phyloP scores from a whole-genome alignment of 2,329 filamentous ascomycete genomes.

The Coniochaeta pulveracea region DNA sequence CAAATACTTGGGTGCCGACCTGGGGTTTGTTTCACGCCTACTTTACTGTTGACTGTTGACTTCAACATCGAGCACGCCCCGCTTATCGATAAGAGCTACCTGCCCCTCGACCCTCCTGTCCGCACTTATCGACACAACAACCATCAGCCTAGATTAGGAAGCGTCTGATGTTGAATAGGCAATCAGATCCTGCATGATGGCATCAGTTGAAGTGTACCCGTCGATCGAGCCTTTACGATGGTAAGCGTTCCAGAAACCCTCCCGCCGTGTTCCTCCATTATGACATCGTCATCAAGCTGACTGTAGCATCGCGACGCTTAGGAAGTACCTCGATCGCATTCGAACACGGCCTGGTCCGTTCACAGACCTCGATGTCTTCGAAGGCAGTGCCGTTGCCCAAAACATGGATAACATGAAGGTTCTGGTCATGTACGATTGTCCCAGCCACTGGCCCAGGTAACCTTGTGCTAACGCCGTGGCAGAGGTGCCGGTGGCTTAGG shows the following conservation, averaged over 20 bases:
- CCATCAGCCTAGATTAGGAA: too few species aligned
- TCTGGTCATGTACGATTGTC: slow-evolving; percentile 46
- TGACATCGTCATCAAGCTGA: too few species aligned
- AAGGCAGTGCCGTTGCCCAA: slow-evolving; percentile 38
- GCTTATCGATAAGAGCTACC: slow-evolving; percentile 6
- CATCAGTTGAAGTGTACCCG: slow-evolving; percentile 9
- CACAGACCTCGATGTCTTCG: slow-evolving; percentile 51
- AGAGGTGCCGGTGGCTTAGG: slow-evolving; percentile 90
- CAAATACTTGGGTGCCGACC: too few species aligned
- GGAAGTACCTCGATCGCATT: slow-evolving; percentile 77
- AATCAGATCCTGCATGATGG: slow-evolving; percentile 6
- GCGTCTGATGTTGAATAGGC: too few species aligned
- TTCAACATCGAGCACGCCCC: too few species aligned
- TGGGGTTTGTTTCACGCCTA: too few species aligned
- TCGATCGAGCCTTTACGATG: slow-evolving; percentile 14
- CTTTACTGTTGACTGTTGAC: too few species aligned
- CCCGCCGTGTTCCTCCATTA: background rate
- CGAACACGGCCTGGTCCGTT: slow-evolving; percentile 70
- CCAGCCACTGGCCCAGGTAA: slow-evolving; percentile 8
- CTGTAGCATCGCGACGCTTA: too few species aligned
- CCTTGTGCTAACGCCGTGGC: slow-evolving; percentile 9
- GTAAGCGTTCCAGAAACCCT: slow-evolving; percentile 9
- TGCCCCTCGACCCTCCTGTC: background rate
- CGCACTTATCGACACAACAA: background rate
- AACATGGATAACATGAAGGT: slow-evolving; percentile 62